Evolutionary conservation across 2,329 filamentous ascomycete genomes (phyloP), one percentile per base, ranked within the genome.

Genomic region (Diplodia mutila): DNA sequence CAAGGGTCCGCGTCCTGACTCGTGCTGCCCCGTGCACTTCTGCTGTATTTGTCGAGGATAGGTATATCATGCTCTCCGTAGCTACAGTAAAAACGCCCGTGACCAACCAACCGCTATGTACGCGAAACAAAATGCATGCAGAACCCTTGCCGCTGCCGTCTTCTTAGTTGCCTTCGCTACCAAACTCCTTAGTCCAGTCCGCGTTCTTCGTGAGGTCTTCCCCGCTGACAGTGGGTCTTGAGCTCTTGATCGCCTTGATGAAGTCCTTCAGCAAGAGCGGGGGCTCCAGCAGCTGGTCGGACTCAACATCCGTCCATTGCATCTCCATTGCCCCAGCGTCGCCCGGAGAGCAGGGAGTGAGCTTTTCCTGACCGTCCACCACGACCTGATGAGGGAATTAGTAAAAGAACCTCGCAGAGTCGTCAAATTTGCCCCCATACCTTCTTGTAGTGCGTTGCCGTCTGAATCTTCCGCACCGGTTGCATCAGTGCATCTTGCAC

Each of bases 401-500:
- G 61, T 25, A 39, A 7, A 66, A 68, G 23, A 11, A 27, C 14
- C 14, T 48, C 37, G 14, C 52, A 14, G 34, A 11, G 14, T 12
- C 11, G 14, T 12, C 11, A 12, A 21, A 12, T 37, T n/a, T 6
- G 21, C 2, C 23, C 6, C 72, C 77, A 61, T 84, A 94, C 94
- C 83, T 91, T 90, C 80, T 97, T 97, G 82, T 98, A 99, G 82
- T 99, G 95, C 65, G 95, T 99, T 21, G 95, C 94, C 70, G 94
- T 97, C 79, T 98, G 90, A 72, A 99, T 98, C 81, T 97, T 96
- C 70, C 95, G 87, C 69, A 99, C 92, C 1, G 95, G 96, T 76
- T 97, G 93, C 95, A 99, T 99, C 48, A 99, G 83, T 0, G 95
- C 95, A 77, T 96, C 92, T 79, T 99, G 95, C 23, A 98, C 95